phyloP scores from a whole-genome alignment of 345 rosid genomes.

The Xanthoceras sorbifolium region DNA sequence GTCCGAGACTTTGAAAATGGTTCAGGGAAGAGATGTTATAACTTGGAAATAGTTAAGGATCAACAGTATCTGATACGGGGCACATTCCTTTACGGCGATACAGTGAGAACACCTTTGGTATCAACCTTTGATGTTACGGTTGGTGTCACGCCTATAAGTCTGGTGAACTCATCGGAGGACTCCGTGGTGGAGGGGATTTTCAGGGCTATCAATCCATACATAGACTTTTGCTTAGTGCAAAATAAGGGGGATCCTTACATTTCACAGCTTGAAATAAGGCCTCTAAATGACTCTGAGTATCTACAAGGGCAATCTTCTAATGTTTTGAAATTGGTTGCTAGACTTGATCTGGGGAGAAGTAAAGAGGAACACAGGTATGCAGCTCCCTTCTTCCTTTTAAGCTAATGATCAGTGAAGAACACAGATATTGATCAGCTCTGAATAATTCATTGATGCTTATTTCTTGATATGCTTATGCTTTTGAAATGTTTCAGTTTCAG shows the following conservation, averaged over 20 bases:
- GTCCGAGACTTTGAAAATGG: slow-evolving; percentile 38
- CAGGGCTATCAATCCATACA: slow-evolving; percentile 31
- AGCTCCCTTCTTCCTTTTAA: not conserved
- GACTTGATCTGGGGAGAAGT: slow-evolving; percentile 42
- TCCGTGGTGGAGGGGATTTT: slow-evolving; percentile 49
- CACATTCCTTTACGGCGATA: slow-evolving; percentile 34
- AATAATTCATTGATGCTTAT: not conserved
- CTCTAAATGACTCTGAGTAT: slow-evolving; percentile 39
- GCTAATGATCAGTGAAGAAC: too few relatives aligned
- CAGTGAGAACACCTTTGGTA: slow-evolving; percentile 2
- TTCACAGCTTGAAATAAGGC: slow-evolving; percentile 58
- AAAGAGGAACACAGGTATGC: slow-evolving; percentile 46
- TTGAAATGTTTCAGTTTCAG: slow-evolving; percentile 36
- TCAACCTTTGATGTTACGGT: slow-evolving; percentile 35
- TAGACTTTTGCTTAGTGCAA: slow-evolving; percentile 51
- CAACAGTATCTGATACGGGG: slow-evolving; percentile 52
- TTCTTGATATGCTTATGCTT: slow-evolving; percentile 5
- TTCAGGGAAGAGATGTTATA: slow-evolving; percentile 57
- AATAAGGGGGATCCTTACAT: slow-evolving; percentile 45
- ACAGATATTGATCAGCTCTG: not conserved
- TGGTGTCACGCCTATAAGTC: slow-evolving; percentile 40
- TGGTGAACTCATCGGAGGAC: slow-evolving; percentile 32
- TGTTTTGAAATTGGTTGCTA: slow-evolving; percentile 47
- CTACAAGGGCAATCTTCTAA: slow-evolving; percentile 26
- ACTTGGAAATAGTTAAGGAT: slow-evolving; percentile 33